Base-by-base conservation (phyloP, 257 asterid genomes). In the Nicotiana attenuata region DNA sequence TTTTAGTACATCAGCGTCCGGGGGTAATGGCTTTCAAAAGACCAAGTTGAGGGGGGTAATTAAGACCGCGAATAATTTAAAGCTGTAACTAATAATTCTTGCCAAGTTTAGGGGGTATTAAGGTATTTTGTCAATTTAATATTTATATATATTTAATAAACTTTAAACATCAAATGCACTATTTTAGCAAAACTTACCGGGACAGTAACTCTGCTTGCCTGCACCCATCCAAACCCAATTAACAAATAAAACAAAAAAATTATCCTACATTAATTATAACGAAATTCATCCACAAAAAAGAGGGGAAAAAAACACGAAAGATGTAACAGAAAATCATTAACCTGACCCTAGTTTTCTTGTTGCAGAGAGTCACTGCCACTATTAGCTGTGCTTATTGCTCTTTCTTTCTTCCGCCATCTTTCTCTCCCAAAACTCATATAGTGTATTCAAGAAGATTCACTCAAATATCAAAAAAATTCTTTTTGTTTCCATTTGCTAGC, bases 201-300 rank as follows among this genome's bases (percentile, higher is more conserved):
- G 45, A 38, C 45, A 1, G 2, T 35, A 35, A 10, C 45, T 35
- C 0, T 7, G 45, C 9, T 35, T 35, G 45, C 10, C 2, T 7
- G 47, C 2, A 50, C 14, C 1, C 56, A 10, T 50, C 56, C 56
- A 50, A 50, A 60, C 57, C 65, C 53, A 77, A 82, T 80, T 7
- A 88, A 84, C 84, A 85, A 90, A 61, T 78, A 69, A 84, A 76
- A 47, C 17, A 50, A 52, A 47, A 52, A n/a, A 68, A 2, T 5
- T 17, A 67, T 3, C 20, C 20, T 20, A 33, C 53, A 20, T 20
- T 69, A 45, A 22, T 53, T 26, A 41, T 11, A 41, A 20, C 35
- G 10, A 5, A 45, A 71, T 20, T 41, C 33, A 41, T 20, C 35
- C 56, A 69, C 33, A 35, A 66, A 66, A 65, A 31, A 8, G 2